These are phyloP conservation scores for Epichloe sylvatica DNA, from an alignment of 2,329 filamentous ascomycete genomes.

Conservation along the genomic window DNA sequence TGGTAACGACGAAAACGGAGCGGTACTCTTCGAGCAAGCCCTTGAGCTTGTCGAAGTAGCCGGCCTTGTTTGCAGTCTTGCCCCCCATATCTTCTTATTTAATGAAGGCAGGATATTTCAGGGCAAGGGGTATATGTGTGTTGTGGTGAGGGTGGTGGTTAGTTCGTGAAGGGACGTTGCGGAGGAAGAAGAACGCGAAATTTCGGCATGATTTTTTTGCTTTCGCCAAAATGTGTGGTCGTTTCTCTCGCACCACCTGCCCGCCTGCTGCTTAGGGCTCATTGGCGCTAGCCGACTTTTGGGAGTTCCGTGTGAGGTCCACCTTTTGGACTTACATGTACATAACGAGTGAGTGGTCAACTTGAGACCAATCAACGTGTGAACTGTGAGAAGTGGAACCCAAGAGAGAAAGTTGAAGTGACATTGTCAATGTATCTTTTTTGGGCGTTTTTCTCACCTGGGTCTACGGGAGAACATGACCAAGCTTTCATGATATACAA, in stretches of 20 bases:
- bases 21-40: constrained; percentile 88
- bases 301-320: not conserved
- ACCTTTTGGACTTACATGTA: not conserved
- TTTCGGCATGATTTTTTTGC: constrained; percentile 11
- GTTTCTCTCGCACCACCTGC: not conserved
- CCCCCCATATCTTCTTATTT: constrained; percentile 96
- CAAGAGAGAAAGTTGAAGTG: not conserved
- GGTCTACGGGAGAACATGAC: too few species aligned
- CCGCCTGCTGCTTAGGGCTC: constrained; percentile 23
- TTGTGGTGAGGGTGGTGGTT: constrained; percentile 11
- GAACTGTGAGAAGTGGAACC: not conserved
- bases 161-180: constrained; percentile 1
- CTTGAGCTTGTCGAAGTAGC: constrained; percentile 99
- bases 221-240: constrained; percentile 18
- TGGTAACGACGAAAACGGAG: constrained; percentile 92
- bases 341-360: not conserved
- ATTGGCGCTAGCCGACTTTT: constrained; percentile 15
- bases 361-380: not conserved
- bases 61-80: constrained; percentile 87
- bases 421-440: not conserved
- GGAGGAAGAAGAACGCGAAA: constrained; percentile 4
- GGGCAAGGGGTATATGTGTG: constrained; percentile 41
- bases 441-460: not conserved
- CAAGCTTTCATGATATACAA: not conserved
- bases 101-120: constrained; percentile 98